Evolutionary conservation across 2,329 filamentous ascomycete species (phyloP).

Genomic region (Verticillium albo-atrum): DNA sequence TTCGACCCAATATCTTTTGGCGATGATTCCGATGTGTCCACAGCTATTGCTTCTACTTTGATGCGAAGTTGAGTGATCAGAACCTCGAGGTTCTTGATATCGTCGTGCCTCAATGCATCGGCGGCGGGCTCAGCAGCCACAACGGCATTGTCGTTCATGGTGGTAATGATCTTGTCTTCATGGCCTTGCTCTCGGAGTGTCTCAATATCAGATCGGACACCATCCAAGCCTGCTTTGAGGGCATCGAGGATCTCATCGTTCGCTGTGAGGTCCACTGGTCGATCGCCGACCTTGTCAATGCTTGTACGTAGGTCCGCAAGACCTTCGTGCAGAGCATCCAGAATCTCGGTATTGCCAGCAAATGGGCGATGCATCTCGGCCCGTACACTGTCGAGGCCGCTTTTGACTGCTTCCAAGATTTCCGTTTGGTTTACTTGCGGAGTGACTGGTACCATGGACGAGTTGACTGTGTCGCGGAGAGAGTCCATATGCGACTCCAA

Average conservation of each 20-base stretch:
- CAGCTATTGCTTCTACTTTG: constrained; percentile 72
- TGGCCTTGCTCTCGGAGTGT: constrained; percentile 58
- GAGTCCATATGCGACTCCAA: constrained; percentile 81
- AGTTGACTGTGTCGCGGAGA: constrained; percentile 72
- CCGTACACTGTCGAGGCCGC: constrained; percentile 70
- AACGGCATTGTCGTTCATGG: constrained; percentile 47
- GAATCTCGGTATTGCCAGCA: constrained; percentile 76
- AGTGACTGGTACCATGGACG: constrained; percentile 57
- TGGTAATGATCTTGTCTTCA: constrained; percentile 46
- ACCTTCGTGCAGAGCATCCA: constrained; percentile 87
- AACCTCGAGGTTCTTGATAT: constrained; percentile 81
- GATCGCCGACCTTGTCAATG: constrained; percentile 73
- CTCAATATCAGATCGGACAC: constrained; percentile 74
- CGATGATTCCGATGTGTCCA: constrained; percentile 13
- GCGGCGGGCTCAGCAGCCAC: constrained; percentile 45
- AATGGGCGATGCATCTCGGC: constrained; percentile 66
- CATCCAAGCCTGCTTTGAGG: constrained; percentile 74
- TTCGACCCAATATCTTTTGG: constrained; percentile 20
- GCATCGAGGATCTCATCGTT: constrained; percentile 89
- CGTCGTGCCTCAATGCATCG: constrained; percentile 59
- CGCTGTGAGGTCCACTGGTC: constrained; percentile 75
- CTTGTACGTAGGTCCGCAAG: constrained; percentile 71
- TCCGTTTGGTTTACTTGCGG: constrained; percentile 55
- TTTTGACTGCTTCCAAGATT: constrained; percentile 64
- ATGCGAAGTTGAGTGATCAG: constrained; percentile 77